Evolutionary conservation across 345 rosid species (phyloP).

Genomic region (Mallotus nudiflorus): DNA sequence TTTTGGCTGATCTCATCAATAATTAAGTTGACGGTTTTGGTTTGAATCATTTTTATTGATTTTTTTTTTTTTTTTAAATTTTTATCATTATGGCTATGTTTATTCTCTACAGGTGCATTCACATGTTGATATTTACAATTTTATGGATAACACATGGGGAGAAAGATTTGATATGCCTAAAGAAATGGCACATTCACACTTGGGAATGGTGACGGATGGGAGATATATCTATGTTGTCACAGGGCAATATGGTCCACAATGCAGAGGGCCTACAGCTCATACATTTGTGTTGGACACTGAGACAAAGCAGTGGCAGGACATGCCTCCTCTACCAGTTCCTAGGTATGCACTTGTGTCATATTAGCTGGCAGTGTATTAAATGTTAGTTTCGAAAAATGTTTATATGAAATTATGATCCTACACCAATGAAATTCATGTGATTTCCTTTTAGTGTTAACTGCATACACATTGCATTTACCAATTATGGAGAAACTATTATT

Average conservation of each 20-base stretch:
- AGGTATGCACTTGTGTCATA: constrained; percentile 49
- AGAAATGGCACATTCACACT: constrained; percentile 99
- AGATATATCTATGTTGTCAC: constrained; percentile 74
- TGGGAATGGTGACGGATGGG: constrained; percentile 97
- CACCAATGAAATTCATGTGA: neutral
- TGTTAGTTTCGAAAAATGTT: constrained; percentile 1
- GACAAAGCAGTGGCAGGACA: constrained; percentile 73
- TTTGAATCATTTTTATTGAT: constrained; percentile 7
- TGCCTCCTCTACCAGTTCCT: constrained; percentile 77
- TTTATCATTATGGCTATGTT: neutral
- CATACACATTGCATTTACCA: no score
- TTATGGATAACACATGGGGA: constrained; percentile 81
- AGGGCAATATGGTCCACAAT: constrained; percentile 96
- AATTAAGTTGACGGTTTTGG: neutral
- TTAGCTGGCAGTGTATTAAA: neutral
- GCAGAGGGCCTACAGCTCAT: constrained; percentile 84
- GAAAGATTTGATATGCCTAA: constrained; percentile 94
- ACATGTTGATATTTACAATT: constrained; percentile 86
- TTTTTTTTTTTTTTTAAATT: neutral
- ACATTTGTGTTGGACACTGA: constrained; percentile 84
- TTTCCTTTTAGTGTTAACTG: no score
- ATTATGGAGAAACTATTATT: no score
- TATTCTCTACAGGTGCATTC: constrained; percentile 69
- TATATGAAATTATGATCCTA: no score
- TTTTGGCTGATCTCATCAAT: neutral